These are phyloP conservation scores for Podochytrium sp. DNA, from an alignment of 192 early-diverging fungal genomes.

Conservation along the genomic window DNA sequence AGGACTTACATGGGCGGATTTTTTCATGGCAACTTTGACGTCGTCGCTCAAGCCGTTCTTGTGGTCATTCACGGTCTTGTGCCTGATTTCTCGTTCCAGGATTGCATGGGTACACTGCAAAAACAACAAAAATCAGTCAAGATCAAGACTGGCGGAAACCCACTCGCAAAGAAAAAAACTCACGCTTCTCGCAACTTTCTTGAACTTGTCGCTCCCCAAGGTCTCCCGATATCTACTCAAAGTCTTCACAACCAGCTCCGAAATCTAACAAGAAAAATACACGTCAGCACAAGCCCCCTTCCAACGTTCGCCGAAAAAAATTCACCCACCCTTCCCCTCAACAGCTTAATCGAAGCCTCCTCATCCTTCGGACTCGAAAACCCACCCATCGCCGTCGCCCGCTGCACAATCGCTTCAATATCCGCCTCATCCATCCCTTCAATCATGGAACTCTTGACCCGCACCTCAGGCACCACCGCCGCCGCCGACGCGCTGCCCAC, in stretches of 20 bases:
- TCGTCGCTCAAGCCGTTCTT: slow-evolving; percentile 23
- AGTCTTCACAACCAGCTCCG: slow-evolving; percentile 43
- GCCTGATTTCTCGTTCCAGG: slow-evolving; percentile 44
- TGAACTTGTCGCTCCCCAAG: slow-evolving; percentile 48
- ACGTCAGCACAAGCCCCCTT: not conserved
- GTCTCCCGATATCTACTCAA: slow-evolving; percentile 40
- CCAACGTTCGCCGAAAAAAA: not conserved
- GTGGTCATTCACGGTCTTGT: slow-evolving; percentile 5
- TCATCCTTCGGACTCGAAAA: slow-evolving; percentile 7
- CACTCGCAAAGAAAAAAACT: not conserved
- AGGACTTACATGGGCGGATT: slow-evolving; percentile 22
- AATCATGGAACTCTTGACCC: slow-evolving; percentile 13
- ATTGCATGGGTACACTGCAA: slow-evolving; percentile 42
- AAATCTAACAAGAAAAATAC: slow-evolving; percentile 37
- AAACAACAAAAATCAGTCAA: too few relatives aligned
- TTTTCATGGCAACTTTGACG: slow-evolving; percentile 36
- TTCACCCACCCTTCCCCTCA: not conserved
- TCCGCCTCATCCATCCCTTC: slow-evolving; percentile 32
- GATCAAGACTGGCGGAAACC: too few relatives aligned
- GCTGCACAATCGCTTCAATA: slow-evolving; percentile 29
- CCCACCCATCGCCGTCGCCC: not conserved
- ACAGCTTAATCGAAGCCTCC: slow-evolving; percentile 10
- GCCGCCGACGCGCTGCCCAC: not conserved
- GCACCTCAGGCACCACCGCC: slow-evolving; percentile 7
- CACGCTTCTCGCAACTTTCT: slow-evolving; percentile 52